A percentile compares a stretch with the other conserved stretches of the same genome.
phyloP scores from a whole-genome alignment of 768 basidiomycete species.

The Leccinellum rugosiceps region DNA sequence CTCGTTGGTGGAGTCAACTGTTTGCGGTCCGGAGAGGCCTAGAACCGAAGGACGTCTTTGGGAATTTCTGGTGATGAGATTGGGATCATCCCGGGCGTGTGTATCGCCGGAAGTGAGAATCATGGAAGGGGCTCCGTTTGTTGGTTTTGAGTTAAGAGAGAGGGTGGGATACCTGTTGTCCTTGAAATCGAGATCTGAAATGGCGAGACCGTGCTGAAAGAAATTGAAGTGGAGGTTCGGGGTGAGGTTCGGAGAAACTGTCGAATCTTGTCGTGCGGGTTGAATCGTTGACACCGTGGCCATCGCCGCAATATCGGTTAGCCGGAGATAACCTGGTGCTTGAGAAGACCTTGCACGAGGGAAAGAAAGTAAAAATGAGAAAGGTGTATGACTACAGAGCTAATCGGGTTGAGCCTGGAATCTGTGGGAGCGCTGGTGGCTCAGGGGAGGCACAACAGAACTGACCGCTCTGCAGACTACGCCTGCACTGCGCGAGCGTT shows the following conservation, averaged over 20 bases:
- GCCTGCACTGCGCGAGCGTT: background rate
- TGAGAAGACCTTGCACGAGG: constrained; percentile 9
- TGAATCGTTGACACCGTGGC: constrained; percentile 53
- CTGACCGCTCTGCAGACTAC: background rate
- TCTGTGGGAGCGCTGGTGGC: background rate
- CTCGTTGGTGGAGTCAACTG: constrained; percentile 18
- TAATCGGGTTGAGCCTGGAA: constrained; percentile 1
- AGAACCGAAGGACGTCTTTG: constrained; percentile 14
- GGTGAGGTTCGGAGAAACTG: constrained; percentile 28
- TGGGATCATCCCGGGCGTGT: constrained; percentile 22
- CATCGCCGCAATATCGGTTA: constrained; percentile 23
- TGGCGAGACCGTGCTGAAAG: constrained; percentile 51
- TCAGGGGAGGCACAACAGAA: background rate
- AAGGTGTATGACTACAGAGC: constrained; percentile 2
- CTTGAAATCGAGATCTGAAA: constrained; percentile 59
- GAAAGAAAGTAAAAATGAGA: constrained; percentile 4
- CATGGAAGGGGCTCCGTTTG: constrained; percentile 29
- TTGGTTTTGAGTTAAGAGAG: constrained; percentile 21
- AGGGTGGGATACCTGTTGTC: constrained; percentile 57
- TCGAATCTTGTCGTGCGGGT: constrained; percentile 39
- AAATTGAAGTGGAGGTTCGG: constrained; percentile 36
- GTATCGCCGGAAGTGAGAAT: constrained; percentile 27
- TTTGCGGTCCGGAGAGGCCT: constrained; percentile 13
- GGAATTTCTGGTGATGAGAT: constrained; percentile 7
- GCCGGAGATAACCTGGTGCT: constrained; percentile 20